A percentile compares a stretch with the other conserved stretches of the same genome.
Conservation (phyloP, 495 filamentous ascomycete genomes). For the Penicillium lividum region DNA sequence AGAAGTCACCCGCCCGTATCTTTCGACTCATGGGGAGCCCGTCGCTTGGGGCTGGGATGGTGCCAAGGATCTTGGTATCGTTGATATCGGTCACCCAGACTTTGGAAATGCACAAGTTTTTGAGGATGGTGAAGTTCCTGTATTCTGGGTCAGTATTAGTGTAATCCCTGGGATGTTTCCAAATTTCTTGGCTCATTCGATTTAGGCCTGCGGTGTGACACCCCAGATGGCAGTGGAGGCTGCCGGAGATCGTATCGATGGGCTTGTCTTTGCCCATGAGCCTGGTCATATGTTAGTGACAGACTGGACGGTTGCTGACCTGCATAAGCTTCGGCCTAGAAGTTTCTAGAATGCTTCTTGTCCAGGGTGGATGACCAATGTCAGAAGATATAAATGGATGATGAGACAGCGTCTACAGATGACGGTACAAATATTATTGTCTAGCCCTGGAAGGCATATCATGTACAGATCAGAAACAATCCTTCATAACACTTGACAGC, state of each 20-base stretch:
- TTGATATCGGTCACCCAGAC: conserved; percentile 44
- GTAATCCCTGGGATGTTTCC: background rate
- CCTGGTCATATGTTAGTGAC: conserved; percentile 59
- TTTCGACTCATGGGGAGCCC: conserved; percentile 57
- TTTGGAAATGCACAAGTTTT: conserved; percentile 44
- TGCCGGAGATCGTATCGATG: conserved; percentile 42
- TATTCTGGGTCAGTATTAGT: conserved; percentile 47
- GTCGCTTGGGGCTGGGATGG: conserved; percentile 62
- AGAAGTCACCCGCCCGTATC: conserved; percentile 47
- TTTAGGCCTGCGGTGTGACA: conserved; percentile 57
- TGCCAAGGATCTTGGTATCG: conserved; percentile 44
- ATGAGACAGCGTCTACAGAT: too few species aligned
- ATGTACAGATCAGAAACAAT: conserved; percentile 29
- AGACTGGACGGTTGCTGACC: conserved; percentile 36
- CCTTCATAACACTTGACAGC: conserved; percentile 42
- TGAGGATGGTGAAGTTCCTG: conserved; percentile 46
- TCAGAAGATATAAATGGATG: background rate
- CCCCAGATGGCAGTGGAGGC: conserved; percentile 57
- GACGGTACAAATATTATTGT: too few species aligned
- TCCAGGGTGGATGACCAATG: background rate
- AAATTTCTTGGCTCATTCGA: background rate
- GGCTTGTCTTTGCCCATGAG: conserved; percentile 53
- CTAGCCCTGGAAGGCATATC: background rate
- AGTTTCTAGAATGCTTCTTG: conserved; percentile 4
- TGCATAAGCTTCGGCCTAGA: conserved; percentile 16